Evolutionary conservation across 1,139 yeast genomes (phyloP).

Genomic region (Kurtzmaniella quercitrusa): DNA sequence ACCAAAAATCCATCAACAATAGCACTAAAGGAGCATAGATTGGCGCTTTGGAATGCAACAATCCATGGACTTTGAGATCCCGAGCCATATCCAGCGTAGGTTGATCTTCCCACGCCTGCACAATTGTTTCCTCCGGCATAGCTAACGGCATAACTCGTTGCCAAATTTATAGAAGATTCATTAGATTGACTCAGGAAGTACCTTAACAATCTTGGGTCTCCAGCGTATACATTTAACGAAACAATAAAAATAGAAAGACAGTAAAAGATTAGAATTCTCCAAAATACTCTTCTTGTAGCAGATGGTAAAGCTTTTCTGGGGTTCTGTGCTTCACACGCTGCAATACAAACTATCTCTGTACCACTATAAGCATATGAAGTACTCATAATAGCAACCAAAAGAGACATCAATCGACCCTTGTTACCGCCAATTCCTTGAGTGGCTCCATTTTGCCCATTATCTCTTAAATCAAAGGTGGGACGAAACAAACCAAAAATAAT

Average conservation of each 20-base stretch:
- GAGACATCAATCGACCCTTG: slow-evolving; percentile 60
- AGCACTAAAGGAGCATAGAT: slow-evolving; percentile 57
- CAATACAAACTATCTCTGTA: slow-evolving; percentile 76
- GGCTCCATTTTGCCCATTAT: slow-evolving; percentile 43
- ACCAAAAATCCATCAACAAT: slow-evolving; percentile 66
- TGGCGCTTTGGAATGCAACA: slow-evolving; percentile 69
- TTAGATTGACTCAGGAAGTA: slow-evolving; percentile 41
- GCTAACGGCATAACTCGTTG: slow-evolving; percentile 29
- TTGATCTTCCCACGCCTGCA: slow-evolving; percentile 18
- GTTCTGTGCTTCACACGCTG: slow-evolving; percentile 82
- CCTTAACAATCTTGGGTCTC: slow-evolving; percentile 65
- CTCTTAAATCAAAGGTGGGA: slow-evolving; percentile 59
- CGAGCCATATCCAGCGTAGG: slow-evolving; percentile 48
- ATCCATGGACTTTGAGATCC: slow-evolving; percentile 79
- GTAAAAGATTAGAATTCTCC: slow-evolving; percentile 67
- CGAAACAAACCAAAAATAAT: slow-evolving; percentile 69
- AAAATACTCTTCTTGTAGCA: slow-evolving; percentile 71
- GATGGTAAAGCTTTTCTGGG: slow-evolving; percentile 77
- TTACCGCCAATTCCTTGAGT: slow-evolving; percentile 56
- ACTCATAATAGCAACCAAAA: slow-evolving; percentile 58
- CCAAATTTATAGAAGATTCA: slow-evolving; percentile 18
- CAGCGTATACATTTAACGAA: slow-evolving; percentile 68
- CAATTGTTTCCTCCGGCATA: slow-evolving; percentile 40
- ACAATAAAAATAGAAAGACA: slow-evolving; percentile 67
- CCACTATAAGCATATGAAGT: slow-evolving; percentile 77